phyloP scores from a whole-genome alignment of 139 green algal species.

The Chlamydomonas schloesseri region DNA sequence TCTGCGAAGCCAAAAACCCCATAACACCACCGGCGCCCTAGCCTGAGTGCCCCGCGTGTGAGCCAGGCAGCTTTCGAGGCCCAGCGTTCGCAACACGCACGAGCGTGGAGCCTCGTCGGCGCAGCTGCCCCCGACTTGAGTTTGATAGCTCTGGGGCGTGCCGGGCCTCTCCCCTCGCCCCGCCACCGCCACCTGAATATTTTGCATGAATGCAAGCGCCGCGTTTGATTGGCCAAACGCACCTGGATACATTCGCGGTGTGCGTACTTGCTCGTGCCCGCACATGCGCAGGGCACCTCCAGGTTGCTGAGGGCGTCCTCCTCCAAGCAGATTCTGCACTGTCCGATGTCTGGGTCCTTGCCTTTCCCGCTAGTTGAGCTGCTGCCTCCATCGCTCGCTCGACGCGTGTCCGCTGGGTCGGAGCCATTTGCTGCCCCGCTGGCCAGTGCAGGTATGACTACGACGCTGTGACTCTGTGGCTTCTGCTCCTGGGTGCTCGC shows the following conservation, averaged over 20 bases:
- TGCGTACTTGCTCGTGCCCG: conserved; percentile 44
- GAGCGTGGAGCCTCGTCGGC: no score
- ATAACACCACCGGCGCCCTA: no score
- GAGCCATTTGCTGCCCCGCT: neutral
- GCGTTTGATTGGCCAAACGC: neutral
- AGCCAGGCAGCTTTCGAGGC: no score
- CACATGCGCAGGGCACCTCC: conserved; percentile 38
- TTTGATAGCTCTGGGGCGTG: neutral
- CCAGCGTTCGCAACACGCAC: no score
- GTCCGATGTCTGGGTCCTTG: neutral
- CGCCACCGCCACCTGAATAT: no score
- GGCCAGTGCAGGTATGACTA: neutral
- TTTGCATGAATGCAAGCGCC: no score
- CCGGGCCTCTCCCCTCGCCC: no score
- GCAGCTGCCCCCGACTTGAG: neutral
- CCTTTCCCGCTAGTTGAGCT: neutral
- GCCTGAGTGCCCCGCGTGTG: no score
- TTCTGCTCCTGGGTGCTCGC: neutral
- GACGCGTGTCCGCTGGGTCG: neutral
- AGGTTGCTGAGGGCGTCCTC: conserved; percentile 44
- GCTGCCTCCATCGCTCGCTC: neutral
- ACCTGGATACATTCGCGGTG: conserved; percentile 57
- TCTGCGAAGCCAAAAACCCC: no score
- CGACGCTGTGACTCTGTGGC: neutral
- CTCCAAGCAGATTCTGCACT: neutral